Conservation (phyloP, 345 rosid genomes). For the Salix dunnii region DNA sequence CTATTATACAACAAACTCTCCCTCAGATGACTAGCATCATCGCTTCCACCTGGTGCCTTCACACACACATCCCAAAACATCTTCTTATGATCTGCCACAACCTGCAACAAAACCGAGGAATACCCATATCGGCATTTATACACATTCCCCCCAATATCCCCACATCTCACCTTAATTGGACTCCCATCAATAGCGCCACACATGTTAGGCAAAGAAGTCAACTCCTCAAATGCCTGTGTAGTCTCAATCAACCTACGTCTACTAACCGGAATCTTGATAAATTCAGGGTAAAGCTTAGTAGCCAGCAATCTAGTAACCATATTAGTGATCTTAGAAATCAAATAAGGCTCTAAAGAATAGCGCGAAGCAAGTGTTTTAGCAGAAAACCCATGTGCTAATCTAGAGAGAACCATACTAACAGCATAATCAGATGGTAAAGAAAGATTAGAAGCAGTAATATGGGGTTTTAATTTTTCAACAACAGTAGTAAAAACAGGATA, state of each 20-base stretch:
- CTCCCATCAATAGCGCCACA: conserved; percentile 91
- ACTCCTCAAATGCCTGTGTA: conserved; percentile 83
- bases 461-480: conserved; percentile 84
- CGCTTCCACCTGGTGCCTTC: conserved; percentile 81
- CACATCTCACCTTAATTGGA: conserved; percentile 51
- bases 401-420: conserved; percentile 89
- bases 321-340: conserved; percentile 87
- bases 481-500: conserved; percentile 86
- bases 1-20: conserved; percentile 82
- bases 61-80: conserved; percentile 95
- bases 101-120: conserved; percentile 78
- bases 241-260: conserved; percentile 80
- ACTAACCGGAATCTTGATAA: conserved; percentile 81
- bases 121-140: conserved; percentile 65
- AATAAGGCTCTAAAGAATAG: conserved; percentile 82
- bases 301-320: conserved; percentile 91
- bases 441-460: conserved; percentile 80
- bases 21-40: conserved; percentile 80
- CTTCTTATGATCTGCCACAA: conserved; percentile 89
- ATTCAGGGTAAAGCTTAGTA: conserved; percentile 85
- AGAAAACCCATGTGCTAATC: conserved; percentile 76
- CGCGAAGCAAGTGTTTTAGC: conserved; percentile 67
- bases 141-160: conserved; percentile 32
- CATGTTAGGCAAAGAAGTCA: conserved; percentile 84
- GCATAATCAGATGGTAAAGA: conserved; percentile 95